Base-by-base conservation (phyloP, 192 early-diverging fungal species). In the Pecoramyces ruminantium region DNA sequence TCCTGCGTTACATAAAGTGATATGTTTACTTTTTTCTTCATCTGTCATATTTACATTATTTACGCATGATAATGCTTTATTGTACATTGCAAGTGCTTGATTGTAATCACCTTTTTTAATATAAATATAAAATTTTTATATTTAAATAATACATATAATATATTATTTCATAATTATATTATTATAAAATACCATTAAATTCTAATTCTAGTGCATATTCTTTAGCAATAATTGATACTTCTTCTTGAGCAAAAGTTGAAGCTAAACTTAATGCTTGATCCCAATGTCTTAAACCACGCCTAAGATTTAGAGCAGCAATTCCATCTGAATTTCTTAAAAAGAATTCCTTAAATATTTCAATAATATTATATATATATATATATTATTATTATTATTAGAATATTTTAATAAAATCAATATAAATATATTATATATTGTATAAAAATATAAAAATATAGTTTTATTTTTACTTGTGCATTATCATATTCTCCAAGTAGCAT, bases 171-270 rank as follows among this genome's bases (percentile, higher is more conserved):
- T 11, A 34, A 34, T 34, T 34, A 34, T n/a, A 34, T 34, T 6
- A 34, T 34, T 34, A 3, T 34, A 34, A 6, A 11, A 34, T 34
- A 78, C 85, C 84, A 38, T 88, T 85, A 29, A 84, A 38, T 81
- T 90, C 89, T 13, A 89, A 82, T 81, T 87, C 84, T 18, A 79
- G 30, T 28, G 89, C 89, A 84, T 90, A 90, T 79, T 90, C 89
- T 77, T 80, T 82, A 6, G 87, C 86, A 81, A 90, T 88, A 4
- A 85, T 77, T 18, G 89, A 82, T 3, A 88, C 81, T 30, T 90
- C 87, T 18, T 82, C 58, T 16, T 88, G 88, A 11, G 83, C 79
- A 30, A 88, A 82, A 12, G 82, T 87, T 6, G 28, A 81, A 2
- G 89, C 89, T 27, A 90, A 77, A 18, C 51, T 78, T 80, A 90